These are phyloP conservation scores for Arthrobotrys pseudoclavata DNA, from an alignment of 2,329 filamentous ascomycete genomes.

Conservation along the genomic window DNA sequence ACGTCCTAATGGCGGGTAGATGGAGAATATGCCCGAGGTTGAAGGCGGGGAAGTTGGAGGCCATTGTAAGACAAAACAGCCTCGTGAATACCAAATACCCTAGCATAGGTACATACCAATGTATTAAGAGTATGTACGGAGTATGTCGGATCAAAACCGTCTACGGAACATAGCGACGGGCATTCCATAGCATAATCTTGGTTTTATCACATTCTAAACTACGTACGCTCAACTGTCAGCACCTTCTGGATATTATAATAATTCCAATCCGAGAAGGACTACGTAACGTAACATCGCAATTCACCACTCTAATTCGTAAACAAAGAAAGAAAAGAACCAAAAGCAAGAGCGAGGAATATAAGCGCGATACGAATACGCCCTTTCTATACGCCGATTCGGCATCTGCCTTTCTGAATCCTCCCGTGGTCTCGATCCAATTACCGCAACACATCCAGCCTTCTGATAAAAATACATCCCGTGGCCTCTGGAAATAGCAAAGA, in stretches of 20 bases:
- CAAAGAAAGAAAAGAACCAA: neutral
- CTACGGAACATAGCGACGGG: constrained; percentile 8
- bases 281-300: constrained; percentile 22
- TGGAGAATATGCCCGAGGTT: constrained; percentile 53
- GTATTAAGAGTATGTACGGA: neutral
- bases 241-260: constrained; percentile 16
- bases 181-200: constrained; percentile 1
- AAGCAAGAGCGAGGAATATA: constrained; percentile 13
- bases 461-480: constrained; percentile 10
- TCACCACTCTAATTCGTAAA: constrained; percentile 16
- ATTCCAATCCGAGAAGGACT: constrained; percentile 19
- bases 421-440: constrained; percentile 51
- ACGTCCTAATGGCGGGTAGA: constrained; percentile 39
- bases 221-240: too few species aligned
- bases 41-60: constrained; percentile 12
- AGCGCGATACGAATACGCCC: constrained; percentile 38
- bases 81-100: constrained; percentile 1
- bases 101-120: neutral
- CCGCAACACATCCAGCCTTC: constrained; percentile 32
- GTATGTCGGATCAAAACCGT: neutral
- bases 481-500: constrained; percentile 18
- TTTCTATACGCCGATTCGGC: constrained; percentile 60
- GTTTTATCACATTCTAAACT: constrained; percentile 1
- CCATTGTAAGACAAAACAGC: neutral
- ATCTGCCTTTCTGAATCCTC: constrained; percentile 45